phyloP scores from a whole-genome alignment of 2,329 filamentous ascomycete species.

The Cladosporium sp. region DNA sequence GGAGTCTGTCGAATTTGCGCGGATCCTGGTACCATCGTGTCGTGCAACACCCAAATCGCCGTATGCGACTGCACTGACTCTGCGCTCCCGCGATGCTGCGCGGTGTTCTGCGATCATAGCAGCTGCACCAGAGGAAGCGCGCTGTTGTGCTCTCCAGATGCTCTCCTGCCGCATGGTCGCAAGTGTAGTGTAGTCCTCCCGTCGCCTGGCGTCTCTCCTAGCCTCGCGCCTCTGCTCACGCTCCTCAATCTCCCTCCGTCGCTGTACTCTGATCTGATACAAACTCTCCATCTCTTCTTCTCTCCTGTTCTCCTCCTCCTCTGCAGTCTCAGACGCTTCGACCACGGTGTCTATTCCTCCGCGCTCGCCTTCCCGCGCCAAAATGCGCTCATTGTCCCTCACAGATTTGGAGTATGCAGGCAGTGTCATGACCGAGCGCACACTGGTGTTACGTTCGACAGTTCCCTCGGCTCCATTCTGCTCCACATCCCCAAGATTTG shows the following conservation, averaged over 20 bases:
- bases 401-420: constrained; percentile 78
- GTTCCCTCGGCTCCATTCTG: constrained; percentile 31
- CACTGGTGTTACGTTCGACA: constrained; percentile 79
- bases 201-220: constrained; percentile 69
- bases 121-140: constrained; percentile 40
- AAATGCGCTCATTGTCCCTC: constrained; percentile 74
- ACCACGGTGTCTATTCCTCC: constrained; percentile 89
- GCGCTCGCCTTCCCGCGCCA: constrained; percentile 87
- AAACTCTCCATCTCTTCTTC: constrained; percentile 91
- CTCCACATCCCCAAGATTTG: constrained; percentile 29
- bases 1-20: constrained; percentile 72
- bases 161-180: constrained; percentile 62
- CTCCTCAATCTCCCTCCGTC: constrained; percentile 74
- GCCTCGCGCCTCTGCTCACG: constrained; percentile 73
- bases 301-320: constrained; percentile 75
- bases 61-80: constrained; percentile 76
- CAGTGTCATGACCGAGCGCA: constrained; percentile 92
- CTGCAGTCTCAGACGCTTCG: constrained; percentile 76
- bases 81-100: constrained; percentile 62
- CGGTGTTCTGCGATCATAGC: constrained; percentile 62
- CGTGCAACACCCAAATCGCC: constrained; percentile 73
- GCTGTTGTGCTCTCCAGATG: constrained; percentile 54
- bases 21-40: constrained; percentile 74
- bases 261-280: constrained; percentile 81
- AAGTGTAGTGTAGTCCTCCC: constrained; percentile 71